Conservation (phyloP, 208 protist species). For the Wallacemonas sp. region DNA sequence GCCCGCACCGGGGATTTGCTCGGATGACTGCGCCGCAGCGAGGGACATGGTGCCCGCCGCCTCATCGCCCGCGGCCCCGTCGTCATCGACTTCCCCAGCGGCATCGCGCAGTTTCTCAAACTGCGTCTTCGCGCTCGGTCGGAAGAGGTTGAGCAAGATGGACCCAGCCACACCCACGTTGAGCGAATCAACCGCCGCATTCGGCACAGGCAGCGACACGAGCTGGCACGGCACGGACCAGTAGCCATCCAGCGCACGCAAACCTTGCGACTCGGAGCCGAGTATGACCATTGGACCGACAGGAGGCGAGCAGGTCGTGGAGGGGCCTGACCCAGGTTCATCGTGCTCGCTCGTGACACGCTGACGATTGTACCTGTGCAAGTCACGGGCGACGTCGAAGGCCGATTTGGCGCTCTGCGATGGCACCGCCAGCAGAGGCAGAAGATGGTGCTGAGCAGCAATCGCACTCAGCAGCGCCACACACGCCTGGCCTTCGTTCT, state of each 20-base stretch:
- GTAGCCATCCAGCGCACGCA: conserved; percentile 42
- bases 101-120: conserved; percentile 29
- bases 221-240: conserved; percentile 65
- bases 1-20: too few species aligned
- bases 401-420: conserved; percentile 66
- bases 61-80: conserved; percentile 14
- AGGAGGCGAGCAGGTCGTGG: conserved; percentile 5
- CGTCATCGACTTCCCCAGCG: conserved; percentile 2
- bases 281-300: conserved; percentile 75
- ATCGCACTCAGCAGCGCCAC: conserved; percentile 58
- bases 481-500: conserved; percentile 19
- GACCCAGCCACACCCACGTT: conserved; percentile 85
- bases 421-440: conserved; percentile 76
- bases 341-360: neutral
- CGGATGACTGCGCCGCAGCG: too few species aligned
- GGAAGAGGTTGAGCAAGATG: conserved; percentile 71
- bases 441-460: conserved; percentile 55
- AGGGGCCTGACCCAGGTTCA: neutral
- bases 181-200: conserved; percentile 64
- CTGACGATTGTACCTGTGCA: conserved; percentile 48
- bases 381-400: conserved; percentile 68
- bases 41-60: conserved; percentile 8
- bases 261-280: conserved; percentile 73
- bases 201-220: conserved; percentile 70
- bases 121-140: conserved; percentile 44